Base-by-base conservation (phyloP, 73 alveolate species). In the Stentor roeselii region DNA sequence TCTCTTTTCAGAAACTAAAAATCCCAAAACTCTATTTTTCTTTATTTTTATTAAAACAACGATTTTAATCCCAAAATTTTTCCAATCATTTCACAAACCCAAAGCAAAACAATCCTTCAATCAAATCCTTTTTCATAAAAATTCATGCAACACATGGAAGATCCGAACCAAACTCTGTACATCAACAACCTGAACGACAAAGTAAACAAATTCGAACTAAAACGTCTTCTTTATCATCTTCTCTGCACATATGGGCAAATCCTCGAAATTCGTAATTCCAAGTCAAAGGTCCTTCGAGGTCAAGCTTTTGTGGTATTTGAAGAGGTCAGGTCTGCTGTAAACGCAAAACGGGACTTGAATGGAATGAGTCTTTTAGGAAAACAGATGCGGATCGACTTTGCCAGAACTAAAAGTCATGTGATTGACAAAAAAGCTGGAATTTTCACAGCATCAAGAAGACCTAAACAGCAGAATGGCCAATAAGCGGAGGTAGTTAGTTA, bases 261-360 rank as follows among this genome's bases (percentile, higher is more conserved):
- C 34, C 37, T 67, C 11, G 80, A 67, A 67, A 67, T 67, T 40
- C 37, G 34, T n/a, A 32, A 21, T 0, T 21, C 41, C 50, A 67
- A 67, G 34, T 15, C 37, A 27, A 15, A 36, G 2, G 34, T 27
- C 21, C n/a, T 21, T 21, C n/a, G 80, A 34, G 80, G 80, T 0
- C 80, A 67, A 67, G 80, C 80, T 32, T 67, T 67, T 67, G 34
- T 67, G 11, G 80, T 67, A 14, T 67, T 67, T 67, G 80, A 67
- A 27, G 2, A 21, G 0, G 42, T 67, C 1, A n/a, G 34, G 15
- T 21, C n/a, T 30, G 80, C 80, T 1, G 80, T 32, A 1, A 15
- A 27, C 14, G 80, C 80, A 0, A 1, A 0, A 40, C 37, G 34
- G 34, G 80, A 21, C 41, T 32, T 67, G 27, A 36, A 67, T 1